Conservation (phyloP, 805 yeast genomes). For the Komagataella kurtzmanii region DNA sequence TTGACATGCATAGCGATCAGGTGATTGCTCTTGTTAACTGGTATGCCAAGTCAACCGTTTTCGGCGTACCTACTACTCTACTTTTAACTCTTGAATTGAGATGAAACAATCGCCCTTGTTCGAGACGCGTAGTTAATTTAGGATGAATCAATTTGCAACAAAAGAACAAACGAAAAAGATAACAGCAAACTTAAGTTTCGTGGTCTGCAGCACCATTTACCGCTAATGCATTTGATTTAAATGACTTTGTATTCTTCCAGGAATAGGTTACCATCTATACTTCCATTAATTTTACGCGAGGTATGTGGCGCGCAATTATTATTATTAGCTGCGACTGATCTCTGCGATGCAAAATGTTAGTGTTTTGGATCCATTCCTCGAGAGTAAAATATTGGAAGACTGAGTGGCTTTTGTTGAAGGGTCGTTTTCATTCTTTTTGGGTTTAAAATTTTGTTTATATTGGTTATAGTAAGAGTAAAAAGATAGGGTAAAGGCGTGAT, state of each 20-base stretch:
- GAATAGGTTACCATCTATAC: not conserved
- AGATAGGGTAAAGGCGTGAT: not conserved
- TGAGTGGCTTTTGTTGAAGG: not conserved
- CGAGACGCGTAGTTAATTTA: not conserved
- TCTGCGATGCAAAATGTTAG: not conserved
- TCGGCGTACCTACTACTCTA: not conserved
- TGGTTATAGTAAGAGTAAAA: not conserved
- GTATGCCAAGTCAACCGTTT: not conserved
- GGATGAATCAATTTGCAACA: not conserved
- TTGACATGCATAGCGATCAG: not conserved
- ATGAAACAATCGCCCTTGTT: not conserved
- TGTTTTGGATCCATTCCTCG: not conserved
- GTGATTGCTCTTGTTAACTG: not conserved
- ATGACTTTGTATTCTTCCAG: constrained; percentile 4
- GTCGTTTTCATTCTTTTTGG: not conserved
- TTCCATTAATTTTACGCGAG: not conserved
- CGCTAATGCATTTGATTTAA: constrained; percentile 2
- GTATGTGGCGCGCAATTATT: constrained; percentile 1
- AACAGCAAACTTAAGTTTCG: not conserved
- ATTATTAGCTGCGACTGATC: not conserved
- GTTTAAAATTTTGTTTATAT: not conserved
- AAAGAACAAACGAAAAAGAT: not conserved
- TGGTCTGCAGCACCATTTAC: constrained; percentile 5
- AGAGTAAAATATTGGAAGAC: not conserved
- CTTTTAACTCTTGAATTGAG: not conserved